These are phyloP conservation scores for Venturia oleaginea DNA, from an alignment of 2,329 filamentous ascomycete species.

Conservation along the genomic window DNA sequence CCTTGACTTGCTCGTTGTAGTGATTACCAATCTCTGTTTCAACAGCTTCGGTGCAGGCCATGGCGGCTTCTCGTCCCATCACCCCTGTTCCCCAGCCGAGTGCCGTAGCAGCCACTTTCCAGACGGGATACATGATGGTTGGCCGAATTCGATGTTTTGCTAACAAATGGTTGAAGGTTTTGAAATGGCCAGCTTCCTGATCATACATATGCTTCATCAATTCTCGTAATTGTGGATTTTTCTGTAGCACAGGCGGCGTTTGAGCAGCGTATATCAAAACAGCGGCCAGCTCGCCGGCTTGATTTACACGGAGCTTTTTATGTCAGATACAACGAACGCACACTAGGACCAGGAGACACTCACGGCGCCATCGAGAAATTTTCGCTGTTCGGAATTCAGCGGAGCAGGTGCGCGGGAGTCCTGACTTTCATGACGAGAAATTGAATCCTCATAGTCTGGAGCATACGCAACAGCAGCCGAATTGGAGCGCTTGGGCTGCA, in stretches of 20 bases:
- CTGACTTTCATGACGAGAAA: conserved; percentile 9
- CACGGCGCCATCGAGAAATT: conserved; percentile 30
- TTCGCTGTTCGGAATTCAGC: conserved; percentile 24
- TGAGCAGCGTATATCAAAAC: conserved; percentile 90
- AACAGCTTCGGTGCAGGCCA: conserved; percentile 97
- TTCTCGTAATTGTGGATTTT: conserved; percentile 78
- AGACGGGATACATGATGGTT: conserved; percentile 85
- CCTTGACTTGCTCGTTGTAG: conserved; percentile 86
- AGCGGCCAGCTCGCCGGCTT: conserved; percentile 94
- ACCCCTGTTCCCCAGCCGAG: conserved; percentile 85
- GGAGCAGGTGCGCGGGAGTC: conserved; percentile 12
- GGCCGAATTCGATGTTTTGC: conserved; percentile 83
- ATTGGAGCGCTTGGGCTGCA: background rate
- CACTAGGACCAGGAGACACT: background rate
- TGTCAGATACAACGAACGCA: background rate
- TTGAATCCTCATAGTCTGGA: conserved; percentile 11
- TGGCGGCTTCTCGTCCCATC: conserved; percentile 85
- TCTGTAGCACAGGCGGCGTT: conserved; percentile 66
- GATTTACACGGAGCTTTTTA: conserved; percentile 76
- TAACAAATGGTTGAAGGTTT: conserved; percentile 74
- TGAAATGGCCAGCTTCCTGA: conserved; percentile 82
- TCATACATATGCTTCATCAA: conserved; percentile 98
- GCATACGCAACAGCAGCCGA: conserved; percentile 14
- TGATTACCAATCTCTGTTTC: conserved; percentile 96
- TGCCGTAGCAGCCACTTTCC: conserved; percentile 69